Evolutionary conservation across 2,329 filamentous ascomycete genomes (phyloP), one percentile per base, ranked within the genome.

Genomic region (Arthrobotrys sphaeroides): DNA sequence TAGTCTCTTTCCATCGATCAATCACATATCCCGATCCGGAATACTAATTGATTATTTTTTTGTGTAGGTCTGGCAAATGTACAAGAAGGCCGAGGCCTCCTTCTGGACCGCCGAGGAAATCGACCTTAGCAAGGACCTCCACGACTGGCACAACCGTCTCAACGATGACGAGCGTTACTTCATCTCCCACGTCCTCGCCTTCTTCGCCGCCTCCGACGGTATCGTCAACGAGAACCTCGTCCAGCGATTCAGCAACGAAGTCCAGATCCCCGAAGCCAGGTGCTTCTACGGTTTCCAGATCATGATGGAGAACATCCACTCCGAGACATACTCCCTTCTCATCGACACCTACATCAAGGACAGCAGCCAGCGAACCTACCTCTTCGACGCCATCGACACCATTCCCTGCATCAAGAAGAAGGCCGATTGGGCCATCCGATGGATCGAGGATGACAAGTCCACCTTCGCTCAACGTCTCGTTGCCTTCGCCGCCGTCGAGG

Each of bases 301-400:
- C 86, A 99, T 99, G 95, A 98, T 99, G 92, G 95, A 99, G 88
- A 99, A 99, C 86, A 97, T 99, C 81, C 95, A 99, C 88, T 97
- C 95, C 13, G 95, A 99, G 87, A 99, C 95, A 65, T 99, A 99
- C 88, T 98, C 94, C 18, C 90, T 99, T 36, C 90, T 99, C 82
- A 99, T 99, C 83, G 95, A 99, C 84, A 97, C 94, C 77, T 99
- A 99, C 85, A 96, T 99, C 86, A 97, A 96, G 88, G 95, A 99
- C 86, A 91, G 92, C 77, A 91, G 91, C 83, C 94, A 99, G 86
- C 90, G 93, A 80, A 91, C 88, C 77, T 94, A 98, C 83, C 90
- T 99, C 70, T 98, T 99, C 86, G 97, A 99, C 82, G 95, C 95
- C 81, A 96, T 99, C 84, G 95, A 99, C 80, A 99, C 94, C 82